Evolutionary conservation across 139 green algal species (phyloP).

Genomic region (Mesostigma viride): DNA sequence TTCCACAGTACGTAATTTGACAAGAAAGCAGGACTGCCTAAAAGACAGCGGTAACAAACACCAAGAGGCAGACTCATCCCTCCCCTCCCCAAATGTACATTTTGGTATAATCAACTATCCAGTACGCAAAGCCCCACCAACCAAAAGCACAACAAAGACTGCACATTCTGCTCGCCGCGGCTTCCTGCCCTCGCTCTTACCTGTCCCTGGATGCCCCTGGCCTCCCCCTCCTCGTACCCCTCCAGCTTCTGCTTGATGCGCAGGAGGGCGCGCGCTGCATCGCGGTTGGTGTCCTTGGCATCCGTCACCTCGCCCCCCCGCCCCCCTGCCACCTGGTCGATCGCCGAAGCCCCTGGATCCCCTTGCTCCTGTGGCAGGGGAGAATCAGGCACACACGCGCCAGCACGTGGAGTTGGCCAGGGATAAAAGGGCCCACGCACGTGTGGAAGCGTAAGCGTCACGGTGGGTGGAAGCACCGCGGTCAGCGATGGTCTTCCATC

Average conservation of each 20-base stretch:
- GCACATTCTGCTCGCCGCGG: not conserved
- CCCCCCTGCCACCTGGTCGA: slow-evolving; percentile 4
- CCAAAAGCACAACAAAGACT: not conserved
- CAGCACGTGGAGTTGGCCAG: too few relatives aligned
- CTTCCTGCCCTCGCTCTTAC: slow-evolving; percentile 28
- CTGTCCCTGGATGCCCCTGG: slow-evolving; percentile 55
- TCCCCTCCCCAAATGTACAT: not conserved
- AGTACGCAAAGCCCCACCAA: not conserved
- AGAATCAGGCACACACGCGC: too few relatives aligned
- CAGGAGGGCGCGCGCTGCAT: slow-evolving; percentile 75
- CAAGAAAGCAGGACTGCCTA: too few relatives aligned
- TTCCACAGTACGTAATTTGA: too few relatives aligned
- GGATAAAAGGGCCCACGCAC: too few relatives aligned
- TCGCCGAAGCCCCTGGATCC: not conserved
- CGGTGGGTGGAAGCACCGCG: too few relatives aligned
- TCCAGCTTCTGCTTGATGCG: slow-evolving; percentile 88
- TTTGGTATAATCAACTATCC: not conserved
- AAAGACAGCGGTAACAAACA: too few relatives aligned
- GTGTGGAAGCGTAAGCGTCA: too few relatives aligned
- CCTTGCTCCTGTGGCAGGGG: too few relatives aligned
- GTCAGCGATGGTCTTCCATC: too few relatives aligned
- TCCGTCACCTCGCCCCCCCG: not conserved
- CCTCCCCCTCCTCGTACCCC: slow-evolving; percentile 54
- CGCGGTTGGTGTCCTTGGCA: slow-evolving; percentile 33
- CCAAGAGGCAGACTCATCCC: not conserved